Conservation (phyloP, 1,139 yeast species). For the Casaregolazyma suthepensis region DNA sequence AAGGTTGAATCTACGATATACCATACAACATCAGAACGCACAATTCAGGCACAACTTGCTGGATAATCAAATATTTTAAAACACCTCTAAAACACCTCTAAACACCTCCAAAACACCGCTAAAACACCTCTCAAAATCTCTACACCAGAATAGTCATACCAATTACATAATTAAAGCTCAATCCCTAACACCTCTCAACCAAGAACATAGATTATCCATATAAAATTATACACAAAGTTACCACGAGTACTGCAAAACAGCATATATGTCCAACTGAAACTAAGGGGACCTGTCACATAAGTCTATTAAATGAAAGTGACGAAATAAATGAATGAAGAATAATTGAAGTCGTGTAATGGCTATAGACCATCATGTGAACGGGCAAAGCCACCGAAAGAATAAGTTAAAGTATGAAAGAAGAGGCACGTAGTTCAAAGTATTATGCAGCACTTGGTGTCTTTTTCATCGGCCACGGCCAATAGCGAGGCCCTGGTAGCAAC, state of each 20-base stretch:
- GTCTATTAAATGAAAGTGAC: background rate
- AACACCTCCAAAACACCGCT: too few relatives aligned
- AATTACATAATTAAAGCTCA: too few relatives aligned
- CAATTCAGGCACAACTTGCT: too few relatives aligned
- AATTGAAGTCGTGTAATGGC: background rate
- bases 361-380: background rate
- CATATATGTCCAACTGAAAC: background rate
- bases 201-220: background rate
- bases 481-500: constrained; percentile 80
- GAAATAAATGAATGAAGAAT: background rate
- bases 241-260: background rate
- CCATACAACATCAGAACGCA: too few relatives aligned
- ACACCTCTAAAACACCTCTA: too few relatives aligned
- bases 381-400: background rate
- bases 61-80: too few relatives aligned
- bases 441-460: constrained; percentile 20
- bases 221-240: background rate
- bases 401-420: background rate
- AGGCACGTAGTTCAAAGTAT: constrained; percentile 13
- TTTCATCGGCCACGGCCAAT: constrained; percentile 18
- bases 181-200: background rate
- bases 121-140: too few relatives aligned
- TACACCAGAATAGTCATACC: too few relatives aligned
- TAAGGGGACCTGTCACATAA: background rate
- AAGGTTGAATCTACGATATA: too few relatives aligned